These are phyloP conservation scores for Ceratobasidium sp. DNA, from an alignment of 1,284 basidiomycete species.

Conservation along the genomic window DNA sequence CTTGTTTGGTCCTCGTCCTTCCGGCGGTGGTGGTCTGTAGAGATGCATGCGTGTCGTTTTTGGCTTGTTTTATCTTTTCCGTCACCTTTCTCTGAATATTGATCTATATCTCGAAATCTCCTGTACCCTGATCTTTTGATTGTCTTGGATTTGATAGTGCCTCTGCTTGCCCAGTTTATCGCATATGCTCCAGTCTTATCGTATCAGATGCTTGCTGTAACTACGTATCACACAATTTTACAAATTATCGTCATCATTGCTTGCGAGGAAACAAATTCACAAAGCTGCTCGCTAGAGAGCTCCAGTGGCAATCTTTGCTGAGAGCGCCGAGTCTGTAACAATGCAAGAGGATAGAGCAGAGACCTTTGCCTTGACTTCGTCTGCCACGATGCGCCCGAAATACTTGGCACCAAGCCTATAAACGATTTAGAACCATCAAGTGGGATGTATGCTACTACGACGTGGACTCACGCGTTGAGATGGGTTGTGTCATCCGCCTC, in stretches of 20 bases:
- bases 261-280: not conserved
- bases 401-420: slow-evolving; percentile 34
- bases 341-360: slow-evolving; percentile 29
- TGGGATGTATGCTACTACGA: not conserved
- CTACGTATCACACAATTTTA: slow-evolving; percentile 15
- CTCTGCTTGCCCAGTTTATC: not conserved
- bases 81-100: slow-evolving; percentile 6
- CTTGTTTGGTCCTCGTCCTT: slow-evolving; percentile 45
- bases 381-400: slow-evolving; percentile 42
- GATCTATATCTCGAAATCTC: slow-evolving; percentile 19
- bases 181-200: slow-evolving; percentile 15
- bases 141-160: not conserved
- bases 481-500: slow-evolving; percentile 27
- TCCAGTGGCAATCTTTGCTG: slow-evolving; percentile 37
- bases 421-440: not conserved
- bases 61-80: slow-evolving; percentile 19
- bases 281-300: not conserved
- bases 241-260: slow-evolving; percentile 20
- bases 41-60: slow-evolving; percentile 9
- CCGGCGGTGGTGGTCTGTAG: slow-evolving; percentile 32
- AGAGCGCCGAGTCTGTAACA: slow-evolving; percentile 23
- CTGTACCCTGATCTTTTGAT: not conserved
- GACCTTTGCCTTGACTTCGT: slow-evolving; percentile 39
- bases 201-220: slow-evolving; percentile 7
- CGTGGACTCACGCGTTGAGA: slow-evolving; percentile 25